A percentile compares a stretch with the other conserved stretches of the same genome.
Evolutionary conservation across 2,329 filamentous ascomycete species (phyloP).

Genomic region (Plectosphaerella sp.): DNA sequence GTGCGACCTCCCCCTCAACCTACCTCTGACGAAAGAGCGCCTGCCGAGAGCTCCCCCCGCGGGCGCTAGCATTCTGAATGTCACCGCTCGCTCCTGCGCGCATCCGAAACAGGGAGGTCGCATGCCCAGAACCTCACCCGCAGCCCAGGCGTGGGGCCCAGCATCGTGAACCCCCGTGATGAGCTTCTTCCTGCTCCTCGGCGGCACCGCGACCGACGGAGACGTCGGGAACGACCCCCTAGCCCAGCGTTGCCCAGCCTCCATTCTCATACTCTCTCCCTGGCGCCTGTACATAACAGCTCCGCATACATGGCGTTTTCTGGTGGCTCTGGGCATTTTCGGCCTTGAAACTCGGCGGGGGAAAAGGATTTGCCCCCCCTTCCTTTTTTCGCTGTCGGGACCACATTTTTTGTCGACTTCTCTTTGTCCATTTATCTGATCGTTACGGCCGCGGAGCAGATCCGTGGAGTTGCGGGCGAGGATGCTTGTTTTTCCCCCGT

Average conservation of each 20-base stretch:
- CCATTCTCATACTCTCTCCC: not conserved
- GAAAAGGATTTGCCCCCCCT: not conserved
- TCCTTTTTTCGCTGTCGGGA: not conserved
- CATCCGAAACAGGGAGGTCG: not conserved
- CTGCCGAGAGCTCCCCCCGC: not conserved
- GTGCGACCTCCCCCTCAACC: not conserved
- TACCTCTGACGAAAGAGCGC: not conserved
- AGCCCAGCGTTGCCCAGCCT: not conserved
- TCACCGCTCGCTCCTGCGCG: no score
- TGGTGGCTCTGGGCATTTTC: not conserved
- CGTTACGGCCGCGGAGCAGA: no score
- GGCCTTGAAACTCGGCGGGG: not conserved
- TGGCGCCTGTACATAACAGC: not conserved
- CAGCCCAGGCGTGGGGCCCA: no score
- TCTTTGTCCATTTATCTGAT: not conserved
- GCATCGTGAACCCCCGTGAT: no score
- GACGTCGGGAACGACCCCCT: no score
- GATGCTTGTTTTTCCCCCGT: not conserved
- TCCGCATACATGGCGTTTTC: slow-evolving; percentile 1
- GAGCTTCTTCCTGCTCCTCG: no score
- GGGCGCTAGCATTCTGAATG: not conserved
- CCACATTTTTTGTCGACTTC: not conserved
- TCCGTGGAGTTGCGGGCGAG: not conserved
- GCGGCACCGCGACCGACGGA: no score
- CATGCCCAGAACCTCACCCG: not conserved